Conservation (phyloP, 2,329 filamentous ascomycete species). For the Chrysosporium keratinophilum region DNA sequence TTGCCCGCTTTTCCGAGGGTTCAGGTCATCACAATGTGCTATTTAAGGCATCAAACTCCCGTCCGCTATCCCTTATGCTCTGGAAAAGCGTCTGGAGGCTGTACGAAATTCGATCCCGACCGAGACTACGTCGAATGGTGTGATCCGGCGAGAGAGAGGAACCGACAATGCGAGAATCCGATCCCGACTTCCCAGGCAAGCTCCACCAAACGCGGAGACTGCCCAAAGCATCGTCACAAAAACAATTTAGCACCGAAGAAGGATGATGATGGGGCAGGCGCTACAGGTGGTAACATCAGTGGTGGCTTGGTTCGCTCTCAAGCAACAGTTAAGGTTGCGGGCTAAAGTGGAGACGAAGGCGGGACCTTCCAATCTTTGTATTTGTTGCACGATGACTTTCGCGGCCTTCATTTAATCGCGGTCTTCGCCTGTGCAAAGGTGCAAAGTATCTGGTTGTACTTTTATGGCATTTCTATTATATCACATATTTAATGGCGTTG, state of each 20-base stretch:
- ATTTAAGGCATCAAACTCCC: no score
- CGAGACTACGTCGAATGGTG: constrained; percentile 1
- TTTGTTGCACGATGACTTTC: no score
- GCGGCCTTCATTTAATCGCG: no score
- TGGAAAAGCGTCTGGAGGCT: neutral
- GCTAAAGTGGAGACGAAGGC: neutral
- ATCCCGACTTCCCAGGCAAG: neutral
- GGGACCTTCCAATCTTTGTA: no score
- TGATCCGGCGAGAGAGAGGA: neutral
- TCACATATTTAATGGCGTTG: no score
- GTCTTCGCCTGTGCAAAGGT: no score
- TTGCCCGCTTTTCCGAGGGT: no score
- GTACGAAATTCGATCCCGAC: neutral
- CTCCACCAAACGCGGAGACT: neutral
- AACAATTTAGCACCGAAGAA: neutral
- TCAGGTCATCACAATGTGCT: no score
- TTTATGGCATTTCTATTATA: no score
- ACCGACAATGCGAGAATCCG: neutral
- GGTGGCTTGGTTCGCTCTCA: neutral
- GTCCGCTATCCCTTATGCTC: neutral
- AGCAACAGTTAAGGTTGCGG: neutral
- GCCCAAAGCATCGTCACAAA: neutral
- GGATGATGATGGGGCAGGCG: neutral
- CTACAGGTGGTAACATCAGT: neutral
- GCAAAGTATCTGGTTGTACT: no score